Conservation (phyloP, 2,329 filamentous ascomycete species). For the Sphaceloma murrayae region DNA sequence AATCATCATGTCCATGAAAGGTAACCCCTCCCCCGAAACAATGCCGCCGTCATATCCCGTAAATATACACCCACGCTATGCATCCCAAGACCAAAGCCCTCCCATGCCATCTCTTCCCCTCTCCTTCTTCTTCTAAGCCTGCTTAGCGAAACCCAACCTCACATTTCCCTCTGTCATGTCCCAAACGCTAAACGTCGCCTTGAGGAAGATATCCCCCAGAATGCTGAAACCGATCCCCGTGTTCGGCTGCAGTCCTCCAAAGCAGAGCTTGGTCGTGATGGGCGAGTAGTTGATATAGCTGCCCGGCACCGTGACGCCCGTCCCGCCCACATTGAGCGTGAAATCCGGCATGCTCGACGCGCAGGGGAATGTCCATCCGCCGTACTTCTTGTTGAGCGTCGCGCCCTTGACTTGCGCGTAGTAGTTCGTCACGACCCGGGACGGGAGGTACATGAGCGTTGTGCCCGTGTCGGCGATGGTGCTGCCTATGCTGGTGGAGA, state of each 20-base stretch:
- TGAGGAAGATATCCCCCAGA: constrained; percentile 66
- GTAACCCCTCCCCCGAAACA: too few species aligned
- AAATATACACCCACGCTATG: too few species aligned
- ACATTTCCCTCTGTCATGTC: constrained; percentile 24
- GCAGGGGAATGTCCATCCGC: constrained; percentile 36
- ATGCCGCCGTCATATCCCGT: too few species aligned
- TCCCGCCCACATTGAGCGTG: constrained; percentile 45
- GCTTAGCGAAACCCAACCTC: constrained; percentile 23
- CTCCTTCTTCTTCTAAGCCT: constrained; percentile 23
- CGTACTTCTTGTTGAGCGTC: constrained; percentile 30
- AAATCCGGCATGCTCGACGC: constrained; percentile 31
- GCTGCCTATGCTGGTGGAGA: constrained; percentile 33
- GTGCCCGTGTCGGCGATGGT: constrained; percentile 64
- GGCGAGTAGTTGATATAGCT: constrained; percentile 42
- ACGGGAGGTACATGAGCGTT: constrained; percentile 49
- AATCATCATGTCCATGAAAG: too few species aligned
- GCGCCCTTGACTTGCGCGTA: constrained; percentile 33
- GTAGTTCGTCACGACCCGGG: constrained; percentile 34
- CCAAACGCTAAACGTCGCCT: constrained; percentile 63
- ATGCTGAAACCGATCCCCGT: constrained; percentile 49
- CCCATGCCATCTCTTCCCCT: too few species aligned
- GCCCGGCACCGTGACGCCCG: constrained; percentile 19
- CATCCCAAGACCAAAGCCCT: too few species aligned
- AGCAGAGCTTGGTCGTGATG: constrained; percentile 47
- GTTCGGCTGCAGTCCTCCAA: constrained; percentile 53